Evolutionary conservation across 1,284 basidiomycete species (phyloP).

Genomic region (Tremellales sp.): DNA sequence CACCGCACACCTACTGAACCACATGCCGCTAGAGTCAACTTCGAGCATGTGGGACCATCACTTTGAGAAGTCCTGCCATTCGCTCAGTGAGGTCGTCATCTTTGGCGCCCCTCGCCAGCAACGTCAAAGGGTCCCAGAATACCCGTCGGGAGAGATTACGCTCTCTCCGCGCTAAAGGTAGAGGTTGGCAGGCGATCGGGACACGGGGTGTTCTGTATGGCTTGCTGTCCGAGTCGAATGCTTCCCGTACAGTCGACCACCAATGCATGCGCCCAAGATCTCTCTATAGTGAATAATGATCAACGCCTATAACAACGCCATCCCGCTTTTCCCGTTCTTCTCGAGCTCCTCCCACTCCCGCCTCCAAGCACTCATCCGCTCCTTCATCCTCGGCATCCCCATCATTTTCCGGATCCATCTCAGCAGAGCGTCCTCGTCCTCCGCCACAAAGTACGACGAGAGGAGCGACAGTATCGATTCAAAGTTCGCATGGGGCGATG

Average conservation of each 20-base stretch:
- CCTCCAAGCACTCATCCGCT: constrained; percentile 57
- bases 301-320: constrained; percentile 31
- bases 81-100: no score
- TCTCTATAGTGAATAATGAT: constrained; percentile 9
- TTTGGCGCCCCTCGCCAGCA: no score
- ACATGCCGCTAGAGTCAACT: no score
- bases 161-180: neutral
- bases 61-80: no score
- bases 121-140: no score
- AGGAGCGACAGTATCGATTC: constrained; percentile 83
- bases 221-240: neutral
- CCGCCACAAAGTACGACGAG: constrained; percentile 85
- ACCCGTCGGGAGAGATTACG: no score
- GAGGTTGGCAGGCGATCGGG: neutral
- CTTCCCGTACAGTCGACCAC: neutral
- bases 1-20: no score
- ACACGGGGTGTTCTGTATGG: constrained; percentile 1
- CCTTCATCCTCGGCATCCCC: constrained; percentile 63
- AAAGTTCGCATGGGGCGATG: constrained; percentile 62
- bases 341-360: constrained; percentile 36
- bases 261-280: constrained; percentile 1
- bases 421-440: constrained; percentile 76
- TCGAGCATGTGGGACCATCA: no score
- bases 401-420: constrained; percentile 74
- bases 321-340: constrained; percentile 26